Percentiles rank a stretch among this genome's conserved stretches.
Conservation (phyloP, 23 red algal species). For the Pyropia yezoensis region DNA sequence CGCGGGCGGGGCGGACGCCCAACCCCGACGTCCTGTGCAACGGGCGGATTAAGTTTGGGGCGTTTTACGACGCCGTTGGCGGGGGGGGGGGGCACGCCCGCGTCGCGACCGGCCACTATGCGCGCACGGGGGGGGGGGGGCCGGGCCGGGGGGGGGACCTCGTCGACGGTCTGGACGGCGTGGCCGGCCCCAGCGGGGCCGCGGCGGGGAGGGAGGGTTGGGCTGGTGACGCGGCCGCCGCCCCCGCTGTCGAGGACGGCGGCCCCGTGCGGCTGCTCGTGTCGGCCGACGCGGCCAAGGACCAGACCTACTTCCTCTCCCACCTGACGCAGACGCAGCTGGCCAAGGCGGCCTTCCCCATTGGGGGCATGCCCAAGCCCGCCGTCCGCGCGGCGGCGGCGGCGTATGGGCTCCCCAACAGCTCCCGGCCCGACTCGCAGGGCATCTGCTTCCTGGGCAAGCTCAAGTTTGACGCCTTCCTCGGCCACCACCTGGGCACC, state of each 20-base stretch:
- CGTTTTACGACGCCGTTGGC: constrained; percentile 68
- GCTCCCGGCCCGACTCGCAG: constrained; percentile 72
- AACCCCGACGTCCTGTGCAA: constrained; percentile 99
- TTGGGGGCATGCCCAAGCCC: constrained; percentile 55
- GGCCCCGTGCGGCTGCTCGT: constrained; percentile 27
- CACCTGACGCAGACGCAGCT: constrained; percentile 74
- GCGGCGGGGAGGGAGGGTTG: too few relatives aligned
- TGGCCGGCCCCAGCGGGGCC: too few relatives aligned
- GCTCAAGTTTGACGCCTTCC: constrained; percentile 90
- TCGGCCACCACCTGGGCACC: constrained; percentile 76
- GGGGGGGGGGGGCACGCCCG: constrained; percentile 9
- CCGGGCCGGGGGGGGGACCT: not conserved
- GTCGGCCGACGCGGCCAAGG: constrained; percentile 67
- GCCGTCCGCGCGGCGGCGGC: constrained; percentile 53
- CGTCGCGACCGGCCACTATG: constrained; percentile 77
- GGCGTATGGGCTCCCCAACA: constrained; percentile 67
- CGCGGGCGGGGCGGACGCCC: constrained; percentile 75
- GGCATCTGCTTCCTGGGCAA: constrained; percentile 98
- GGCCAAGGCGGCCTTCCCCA: constrained; percentile 56
- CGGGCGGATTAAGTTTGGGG: constrained; percentile 91
- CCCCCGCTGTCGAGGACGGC: not conserved
- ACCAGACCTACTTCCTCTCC: constrained; percentile 96
- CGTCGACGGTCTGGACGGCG: too few relatives aligned
- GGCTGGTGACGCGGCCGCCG: too few relatives aligned
- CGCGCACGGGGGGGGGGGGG: constrained; percentile 9